phyloP scores from a whole-genome alignment of 257 asterid species.

The Nicotiana noctiflora region DNA sequence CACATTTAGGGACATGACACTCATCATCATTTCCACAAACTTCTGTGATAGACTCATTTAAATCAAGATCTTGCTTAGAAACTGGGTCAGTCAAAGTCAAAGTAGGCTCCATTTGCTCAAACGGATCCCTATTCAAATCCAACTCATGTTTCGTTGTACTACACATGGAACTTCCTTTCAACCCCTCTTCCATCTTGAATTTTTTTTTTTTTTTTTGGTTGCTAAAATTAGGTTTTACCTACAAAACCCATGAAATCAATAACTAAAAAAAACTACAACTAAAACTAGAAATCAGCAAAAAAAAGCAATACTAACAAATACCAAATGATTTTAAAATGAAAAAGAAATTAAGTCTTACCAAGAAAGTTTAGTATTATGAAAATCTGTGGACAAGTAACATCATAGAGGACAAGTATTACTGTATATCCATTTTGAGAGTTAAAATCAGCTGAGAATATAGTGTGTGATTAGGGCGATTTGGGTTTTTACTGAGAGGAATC shows the following conservation, averaged over 20 bases:
- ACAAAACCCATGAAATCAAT: neutral
- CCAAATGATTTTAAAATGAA: neutral
- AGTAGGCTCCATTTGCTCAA: constrained; percentile 12
- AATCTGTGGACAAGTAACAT: constrained; percentile 6
- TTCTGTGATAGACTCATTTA: neutral
- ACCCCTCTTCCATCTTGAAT: constrained; percentile 23
- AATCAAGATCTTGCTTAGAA: constrained; percentile 11
- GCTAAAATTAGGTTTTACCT: neutral
- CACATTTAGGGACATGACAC: neutral
- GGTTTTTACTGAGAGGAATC: constrained; percentile 12
- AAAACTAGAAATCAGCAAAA: neutral
- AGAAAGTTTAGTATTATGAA: neutral
- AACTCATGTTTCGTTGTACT: constrained; percentile 13
- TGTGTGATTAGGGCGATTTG: neutral
- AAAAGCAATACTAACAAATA: neutral
- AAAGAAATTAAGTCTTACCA: neutral
- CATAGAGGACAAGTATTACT: neutral
- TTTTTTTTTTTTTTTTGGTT: neutral
- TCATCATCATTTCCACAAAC: neutral
- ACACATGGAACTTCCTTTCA: constrained; percentile 14
- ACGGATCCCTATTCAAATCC: constrained; percentile 30
- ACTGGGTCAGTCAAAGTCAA: constrained; percentile 4
- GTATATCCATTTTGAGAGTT: neutral
- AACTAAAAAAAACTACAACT: neutral
- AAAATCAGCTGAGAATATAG: neutral